phyloP scores from a whole-genome alignment of 768 basidiomycete species.

The Tricholoma terreum region DNA sequence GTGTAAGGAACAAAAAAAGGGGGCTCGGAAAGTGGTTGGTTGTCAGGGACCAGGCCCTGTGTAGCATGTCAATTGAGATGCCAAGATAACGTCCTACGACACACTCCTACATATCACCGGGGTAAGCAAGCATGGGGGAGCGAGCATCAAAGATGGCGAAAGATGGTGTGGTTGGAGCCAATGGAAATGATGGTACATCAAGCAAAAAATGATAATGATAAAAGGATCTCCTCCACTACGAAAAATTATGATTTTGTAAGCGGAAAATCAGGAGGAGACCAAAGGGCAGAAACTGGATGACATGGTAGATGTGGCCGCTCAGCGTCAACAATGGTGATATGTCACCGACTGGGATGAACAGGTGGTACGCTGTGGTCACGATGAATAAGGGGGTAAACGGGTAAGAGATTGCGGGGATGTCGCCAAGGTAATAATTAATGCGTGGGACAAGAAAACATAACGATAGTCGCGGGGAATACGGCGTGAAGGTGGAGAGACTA shows the following conservation, averaged over 20 bases:
- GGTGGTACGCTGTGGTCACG: background rate
- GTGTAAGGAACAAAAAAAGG: background rate
- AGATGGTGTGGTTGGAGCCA: background rate
- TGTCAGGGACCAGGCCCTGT: background rate
- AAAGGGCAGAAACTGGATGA: background rate
- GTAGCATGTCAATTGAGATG: background rate
- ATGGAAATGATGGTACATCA: background rate
- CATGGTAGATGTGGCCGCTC: background rate
- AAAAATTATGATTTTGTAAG: background rate
- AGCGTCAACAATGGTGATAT: background rate
- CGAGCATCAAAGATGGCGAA: background rate
- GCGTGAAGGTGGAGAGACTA: background rate
- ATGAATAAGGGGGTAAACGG: background rate
- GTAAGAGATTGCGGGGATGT: background rate
- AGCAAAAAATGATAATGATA: background rate
- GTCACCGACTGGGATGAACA: background rate
- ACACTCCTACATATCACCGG: background rate
- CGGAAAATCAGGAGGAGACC: background rate
- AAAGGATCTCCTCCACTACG: background rate
- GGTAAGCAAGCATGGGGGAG: background rate
- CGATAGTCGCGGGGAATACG: background rate
- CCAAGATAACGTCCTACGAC: background rate
- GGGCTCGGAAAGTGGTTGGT: background rate
- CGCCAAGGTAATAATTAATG: background rate
- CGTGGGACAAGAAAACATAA: constrained; percentile 4